Conservation (phyloP, 768 basidiomycete genomes). For the Rhizopogon vulgaris region DNA sequence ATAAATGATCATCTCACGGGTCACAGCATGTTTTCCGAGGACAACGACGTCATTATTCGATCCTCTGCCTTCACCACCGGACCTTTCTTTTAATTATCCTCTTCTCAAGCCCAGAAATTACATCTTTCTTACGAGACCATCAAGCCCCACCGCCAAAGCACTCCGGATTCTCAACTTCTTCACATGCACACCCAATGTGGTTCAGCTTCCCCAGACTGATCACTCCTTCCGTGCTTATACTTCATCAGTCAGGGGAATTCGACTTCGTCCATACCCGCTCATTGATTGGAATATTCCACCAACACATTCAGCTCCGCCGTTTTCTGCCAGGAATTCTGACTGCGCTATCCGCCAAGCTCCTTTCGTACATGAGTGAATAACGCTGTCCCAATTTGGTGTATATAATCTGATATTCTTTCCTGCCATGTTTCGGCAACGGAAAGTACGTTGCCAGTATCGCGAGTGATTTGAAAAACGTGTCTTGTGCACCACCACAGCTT, state of each 20-base stretch:
- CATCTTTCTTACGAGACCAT: background rate
- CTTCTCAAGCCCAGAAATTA: background rate
- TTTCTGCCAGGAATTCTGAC: background rate
- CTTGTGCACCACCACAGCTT: background rate
- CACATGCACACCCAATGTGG: background rate
- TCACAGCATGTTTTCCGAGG: background rate
- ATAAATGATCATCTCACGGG: background rate
- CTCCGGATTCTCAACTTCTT: background rate
- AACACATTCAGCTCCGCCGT: background rate
- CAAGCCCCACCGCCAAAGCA: background rate
- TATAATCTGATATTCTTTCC: background rate
- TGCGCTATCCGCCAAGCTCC: background rate
- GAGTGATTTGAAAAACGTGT: background rate
- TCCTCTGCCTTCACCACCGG: background rate
- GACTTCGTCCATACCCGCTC: background rate
- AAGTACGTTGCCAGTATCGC: background rate
- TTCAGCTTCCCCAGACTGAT: background rate
- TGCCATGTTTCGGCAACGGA: background rate
- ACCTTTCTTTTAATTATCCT: background rate
- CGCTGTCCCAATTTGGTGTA: background rate
- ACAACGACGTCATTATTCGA: background rate
- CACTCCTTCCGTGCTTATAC: background rate
- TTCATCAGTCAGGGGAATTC: background rate
- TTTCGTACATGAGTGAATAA: background rate
- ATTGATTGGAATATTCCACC: background rate